A percentile compares a stretch with the other conserved stretches of the same genome.
These are phyloP conservation scores for Phycomyces nitens DNA, from an alignment of 192 early-diverging fungal genomes.

Conservation along the genomic window DNA sequence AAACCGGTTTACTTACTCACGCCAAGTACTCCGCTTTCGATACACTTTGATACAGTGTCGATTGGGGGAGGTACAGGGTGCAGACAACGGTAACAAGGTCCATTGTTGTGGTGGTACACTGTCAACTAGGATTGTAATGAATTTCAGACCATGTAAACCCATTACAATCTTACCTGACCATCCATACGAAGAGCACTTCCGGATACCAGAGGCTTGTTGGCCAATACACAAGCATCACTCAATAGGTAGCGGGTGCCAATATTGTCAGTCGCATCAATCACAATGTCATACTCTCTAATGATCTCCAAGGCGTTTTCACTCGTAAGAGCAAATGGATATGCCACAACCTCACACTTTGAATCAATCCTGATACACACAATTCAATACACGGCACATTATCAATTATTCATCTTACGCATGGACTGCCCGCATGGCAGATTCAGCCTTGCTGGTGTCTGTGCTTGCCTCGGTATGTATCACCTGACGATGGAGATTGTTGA, in stretches of 20 bases:
- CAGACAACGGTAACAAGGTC: conserved; percentile 96
- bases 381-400: too few relatives aligned
- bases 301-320: conserved; percentile 72
- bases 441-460: conserved; percentile 67
- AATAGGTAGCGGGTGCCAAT: conserved; percentile 92
- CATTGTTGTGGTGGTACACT: conserved; percentile 85
- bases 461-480: conserved; percentile 82
- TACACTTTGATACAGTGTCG: conserved; percentile 85
- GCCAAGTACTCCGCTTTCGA: conserved; percentile 90
- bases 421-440: conserved; percentile 67
- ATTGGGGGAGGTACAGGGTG: conserved; percentile 91
- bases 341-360: conserved; percentile 55
- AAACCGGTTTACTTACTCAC: conserved; percentile 53
- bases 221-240: conserved; percentile 89
- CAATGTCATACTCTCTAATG: conserved; percentile 66
- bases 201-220: conserved; percentile 79
- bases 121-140: conserved; percentile 54
- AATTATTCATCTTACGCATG: conserved; percentile 35
- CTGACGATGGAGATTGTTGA: conserved; percentile 92
- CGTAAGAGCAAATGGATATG: conserved; percentile 73
- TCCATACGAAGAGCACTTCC: conserved; percentile 89
- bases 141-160: too few relatives aligned
- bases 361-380: conserved; percentile 54
- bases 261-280: conserved; percentile 93
- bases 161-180: conserved; percentile 66